Conservation (phyloP, 805 yeast species). For the Clavispora santaluciae region DNA sequence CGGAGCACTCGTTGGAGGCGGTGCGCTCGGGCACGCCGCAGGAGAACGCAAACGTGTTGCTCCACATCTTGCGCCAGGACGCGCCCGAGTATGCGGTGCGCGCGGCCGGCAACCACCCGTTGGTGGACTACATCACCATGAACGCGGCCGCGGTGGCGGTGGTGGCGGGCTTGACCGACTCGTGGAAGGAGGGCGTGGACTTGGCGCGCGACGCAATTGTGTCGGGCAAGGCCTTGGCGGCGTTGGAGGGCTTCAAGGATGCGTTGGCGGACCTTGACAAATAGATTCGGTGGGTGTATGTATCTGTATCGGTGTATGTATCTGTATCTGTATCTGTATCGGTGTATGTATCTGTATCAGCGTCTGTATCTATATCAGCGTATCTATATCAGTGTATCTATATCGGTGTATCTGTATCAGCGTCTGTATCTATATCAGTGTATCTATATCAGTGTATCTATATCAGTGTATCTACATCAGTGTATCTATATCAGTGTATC, state of each 20-base stretch:
- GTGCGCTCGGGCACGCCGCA: constrained; percentile 85
- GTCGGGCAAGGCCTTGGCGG: constrained; percentile 60
- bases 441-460: too few relatives aligned
- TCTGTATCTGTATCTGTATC: too few relatives aligned
- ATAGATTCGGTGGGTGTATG: too few relatives aligned
- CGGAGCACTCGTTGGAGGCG: constrained; percentile 58
- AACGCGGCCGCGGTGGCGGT: constrained; percentile 86
- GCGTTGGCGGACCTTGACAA: constrained; percentile 13
- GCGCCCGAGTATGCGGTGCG: constrained; percentile 42
- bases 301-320: too few relatives aligned
- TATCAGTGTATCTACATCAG: too few relatives aligned
- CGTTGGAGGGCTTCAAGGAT: constrained; percentile 50
- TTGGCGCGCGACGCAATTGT: constrained; percentile 65
- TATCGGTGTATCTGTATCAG: too few relatives aligned
- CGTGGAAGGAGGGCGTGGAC: constrained; percentile 76
- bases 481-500: too few relatives aligned
- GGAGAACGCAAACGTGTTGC: constrained; percentile 67
- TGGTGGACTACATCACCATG: constrained; percentile 84
- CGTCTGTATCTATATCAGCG: too few relatives aligned
- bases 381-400: too few relatives aligned
- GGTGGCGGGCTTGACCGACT: constrained; percentile 58
- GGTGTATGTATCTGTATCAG: too few relatives aligned
- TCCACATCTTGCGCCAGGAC: constrained; percentile 41
- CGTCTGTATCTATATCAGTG: too few relatives aligned
- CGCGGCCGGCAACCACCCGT: constrained; percentile 44